Percentiles rank a stretch among this genome's conserved stretches.
These are phyloP conservation scores for Nymphaea colorata DNA, from an alignment of 164 flowering plant genomes.

Conservation along the genomic window DNA sequence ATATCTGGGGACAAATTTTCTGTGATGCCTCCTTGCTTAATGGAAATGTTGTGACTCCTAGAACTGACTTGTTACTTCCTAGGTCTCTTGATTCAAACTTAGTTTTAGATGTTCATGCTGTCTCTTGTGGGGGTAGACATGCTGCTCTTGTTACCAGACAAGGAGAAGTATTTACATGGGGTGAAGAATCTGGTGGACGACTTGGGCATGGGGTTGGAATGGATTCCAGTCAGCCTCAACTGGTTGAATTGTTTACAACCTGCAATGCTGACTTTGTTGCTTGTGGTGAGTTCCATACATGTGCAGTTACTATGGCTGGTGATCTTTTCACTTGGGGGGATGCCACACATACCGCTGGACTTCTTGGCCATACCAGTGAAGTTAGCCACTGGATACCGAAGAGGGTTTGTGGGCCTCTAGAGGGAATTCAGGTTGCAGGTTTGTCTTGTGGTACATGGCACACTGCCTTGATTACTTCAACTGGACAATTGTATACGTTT, in stretches of 20 bases:
- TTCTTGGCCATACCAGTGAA: conserved; percentile 26
- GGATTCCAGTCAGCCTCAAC: conserved; percentile 27
- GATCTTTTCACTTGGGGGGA: conserved; percentile 33
- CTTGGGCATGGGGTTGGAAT: conserved; percentile 29
- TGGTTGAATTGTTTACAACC: conserved; percentile 21
- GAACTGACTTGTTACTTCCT: conserved; percentile 59
- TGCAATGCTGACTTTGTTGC: conserved; percentile 21
- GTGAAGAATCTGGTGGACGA: conserved; percentile 33
- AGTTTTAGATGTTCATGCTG: conserved; percentile 78
- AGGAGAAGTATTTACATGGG: conserved; percentile 50
- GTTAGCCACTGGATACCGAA: conserved; percentile 32
- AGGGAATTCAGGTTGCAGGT: conserved; percentile 27
- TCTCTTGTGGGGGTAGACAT: conserved; percentile 77
- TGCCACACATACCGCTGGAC: conserved; percentile 26
- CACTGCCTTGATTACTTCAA: conserved; percentile 24
- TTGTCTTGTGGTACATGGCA: conserved; percentile 32
- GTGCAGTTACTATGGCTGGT: conserved; percentile 24
- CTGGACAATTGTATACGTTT: conserved; percentile 26
- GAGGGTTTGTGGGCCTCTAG: conserved; percentile 27
- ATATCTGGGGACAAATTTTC: conserved; percentile 29
- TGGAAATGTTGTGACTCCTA: conserved; percentile 25
- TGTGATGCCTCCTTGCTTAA: conserved; percentile 36
- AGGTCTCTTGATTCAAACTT: conserved; percentile 66
- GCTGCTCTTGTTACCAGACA: conserved; percentile 81
- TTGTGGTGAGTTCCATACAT: conserved; percentile 31